Base-by-base conservation (phyloP, 176 grass and related monocot species). In the Saccharum officinarum region DNA sequence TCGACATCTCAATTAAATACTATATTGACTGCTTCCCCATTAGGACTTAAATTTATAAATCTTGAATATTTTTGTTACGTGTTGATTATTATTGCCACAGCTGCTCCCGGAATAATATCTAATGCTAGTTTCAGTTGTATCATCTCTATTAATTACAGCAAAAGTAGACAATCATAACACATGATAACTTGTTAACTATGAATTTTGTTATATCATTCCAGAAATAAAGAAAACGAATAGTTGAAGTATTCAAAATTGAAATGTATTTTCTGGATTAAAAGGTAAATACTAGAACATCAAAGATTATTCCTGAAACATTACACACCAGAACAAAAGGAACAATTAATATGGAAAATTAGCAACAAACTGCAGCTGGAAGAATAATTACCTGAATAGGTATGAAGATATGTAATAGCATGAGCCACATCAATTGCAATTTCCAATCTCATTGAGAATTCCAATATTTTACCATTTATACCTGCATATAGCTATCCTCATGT, bases 341-440 rank as follows among this genome's bases (percentile, higher is more conserved):
- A 72, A 57, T 14, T 25, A 78, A 83, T 36, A 12, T 69, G 47
- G 41, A 17, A 75, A 76, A 59, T n/a, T 23, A 30, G 41, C 69
- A 83, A 50, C 15, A 26, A 83, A 78, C 64, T 83, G 17, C n/a
- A 73, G 59, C 3, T 73, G 67, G 39, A n/a, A 76, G 23, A 28
- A 81, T 0, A 42, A 20, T 49, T 88, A 95, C 96, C 96, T 60
- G 93, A 95, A 79, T 98, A 98, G 57, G 92, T 95, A 69, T 98
- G 96, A 87, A 98, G 96, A 83, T 98, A 98, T 11, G 96, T 98
- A 78, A 98, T 83, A 66, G 96, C 96, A 78, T 98, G 96, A 85
- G 96, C 96, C 50, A 98, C 93, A 84, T 98, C 96, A 20, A 95
- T 95, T 59, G 91, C 85, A 77, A 98, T 92, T 45, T 95, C 91